Base-by-base conservation (phyloP, 805 yeast genomes). In the Phaffomyces antillensis region DNA sequence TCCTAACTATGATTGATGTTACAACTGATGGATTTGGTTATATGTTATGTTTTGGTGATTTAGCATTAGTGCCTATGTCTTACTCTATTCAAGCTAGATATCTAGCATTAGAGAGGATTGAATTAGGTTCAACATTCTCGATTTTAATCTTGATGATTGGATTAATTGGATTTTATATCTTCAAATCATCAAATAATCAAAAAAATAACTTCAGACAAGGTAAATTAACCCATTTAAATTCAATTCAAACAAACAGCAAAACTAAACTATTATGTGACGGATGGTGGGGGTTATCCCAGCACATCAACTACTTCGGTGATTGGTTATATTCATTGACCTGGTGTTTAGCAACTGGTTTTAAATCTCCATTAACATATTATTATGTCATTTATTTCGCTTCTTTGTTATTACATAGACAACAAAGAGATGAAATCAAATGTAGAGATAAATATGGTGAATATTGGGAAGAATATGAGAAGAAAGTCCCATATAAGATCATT, bases 11-110 rank as follows among this genome's bases (percentile, higher is more conserved):
- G 97, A 91, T 93, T 76, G 99, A 93, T 63, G 80, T 90, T 41
- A 85, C 95, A 7, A 86, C 96, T 11, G 99, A 93, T 66, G 99
- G 99, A 0, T 88, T 93, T 62, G 99, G 99, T 1, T 90, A 83
- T 66, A 93, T 93, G 99, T 71, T 93, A 43, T 80, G 89, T 4
- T 90, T 91, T 68, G 99, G 99, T 26, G 99, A 93, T 61, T 72
- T 93, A 56, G 81, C 93, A 3, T 75, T 93, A 70, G 88, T 93
- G 20, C 99, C 99, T 30, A 91, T 91, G 71, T 76, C 95, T 2
- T 93, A 93, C 63, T 75, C 89, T 10, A 62, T 93, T 47, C 99
- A 93, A 61, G 74, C 95, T 3, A 75, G 98, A 49, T 93, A 81
- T 61, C 67, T 91, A 51, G 76, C 89, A 7, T 72, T 81, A 37